A percentile compares a stretch with the other conserved stretches of the same genome.
Conservation (phyloP, 2,329 filamentous ascomycete genomes). For the Colletotrichum euphorbiae region DNA sequence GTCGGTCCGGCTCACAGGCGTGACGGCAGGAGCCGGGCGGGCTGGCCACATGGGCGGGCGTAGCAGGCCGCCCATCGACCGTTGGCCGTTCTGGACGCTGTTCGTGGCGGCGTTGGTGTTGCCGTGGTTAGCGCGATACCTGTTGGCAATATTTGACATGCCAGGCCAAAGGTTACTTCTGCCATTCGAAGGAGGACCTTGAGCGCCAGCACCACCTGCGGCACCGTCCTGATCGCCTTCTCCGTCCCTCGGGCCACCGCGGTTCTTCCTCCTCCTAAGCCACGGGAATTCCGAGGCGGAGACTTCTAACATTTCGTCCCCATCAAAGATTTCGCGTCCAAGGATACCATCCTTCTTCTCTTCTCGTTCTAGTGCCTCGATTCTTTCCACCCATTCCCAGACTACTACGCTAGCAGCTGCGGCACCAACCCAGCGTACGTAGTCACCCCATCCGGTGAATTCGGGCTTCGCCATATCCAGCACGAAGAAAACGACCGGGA, state of each 20-base stretch:
- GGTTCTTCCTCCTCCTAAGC: slow-evolving; percentile 51
- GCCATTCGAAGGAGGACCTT: slow-evolving; percentile 42
- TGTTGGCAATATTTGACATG: slow-evolving; percentile 54
- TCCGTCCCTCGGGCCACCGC: slow-evolving; percentile 47
- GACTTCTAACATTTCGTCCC: slow-evolving; percentile 88
- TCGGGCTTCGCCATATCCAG: slow-evolving; percentile 88
- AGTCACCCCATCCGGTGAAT: slow-evolving; percentile 93
- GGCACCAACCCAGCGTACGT: slow-evolving; percentile 95
- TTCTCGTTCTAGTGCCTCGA: slow-evolving; percentile 90
- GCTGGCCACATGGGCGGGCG: slow-evolving; percentile 67
- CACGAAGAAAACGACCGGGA: slow-evolving; percentile 93
- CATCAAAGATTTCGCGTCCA: slow-evolving; percentile 91
- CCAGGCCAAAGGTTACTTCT: slow-evolving; percentile 54
- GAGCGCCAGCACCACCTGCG: slow-evolving; percentile 38
- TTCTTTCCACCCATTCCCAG: slow-evolving; percentile 98
- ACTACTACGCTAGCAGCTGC: slow-evolving; percentile 96
- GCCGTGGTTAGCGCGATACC: slow-evolving; percentile 47
- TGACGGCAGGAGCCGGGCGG: slow-evolving; percentile 65
- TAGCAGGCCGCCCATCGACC: slow-evolving; percentile 51
- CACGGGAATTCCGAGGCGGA: slow-evolving; percentile 64
- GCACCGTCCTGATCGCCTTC: slow-evolving; percentile 39
- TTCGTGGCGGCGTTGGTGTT: slow-evolving; percentile 14
- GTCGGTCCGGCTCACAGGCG: slow-evolving; percentile 70
- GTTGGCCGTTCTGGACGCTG: slow-evolving; percentile 42
- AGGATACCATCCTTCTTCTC: slow-evolving; percentile 95